Evolutionary conservation across 2,329 filamentous ascomycete species (phyloP).

Genomic region (Fusarium sp.): DNA sequence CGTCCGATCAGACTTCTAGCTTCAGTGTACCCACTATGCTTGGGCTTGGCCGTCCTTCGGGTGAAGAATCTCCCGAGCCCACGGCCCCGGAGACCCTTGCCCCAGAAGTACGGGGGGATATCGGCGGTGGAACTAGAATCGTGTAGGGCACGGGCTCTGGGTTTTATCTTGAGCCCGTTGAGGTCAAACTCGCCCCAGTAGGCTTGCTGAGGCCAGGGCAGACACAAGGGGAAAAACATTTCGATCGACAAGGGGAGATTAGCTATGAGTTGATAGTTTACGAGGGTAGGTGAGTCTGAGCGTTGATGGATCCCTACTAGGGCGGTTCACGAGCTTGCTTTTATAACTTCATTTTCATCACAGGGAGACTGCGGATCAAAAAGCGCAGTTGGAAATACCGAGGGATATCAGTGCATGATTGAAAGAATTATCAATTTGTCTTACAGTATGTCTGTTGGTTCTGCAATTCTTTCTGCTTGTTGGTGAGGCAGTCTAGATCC

Average conservation of each 20-base stretch:
- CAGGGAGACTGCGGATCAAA: background rate
- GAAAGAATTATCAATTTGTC: background rate
- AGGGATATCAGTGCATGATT: background rate
- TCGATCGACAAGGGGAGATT: conserved; percentile 34
- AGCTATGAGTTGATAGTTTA: background rate
- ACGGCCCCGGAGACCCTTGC: conserved; percentile 31
- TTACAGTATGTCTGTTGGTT: background rate
- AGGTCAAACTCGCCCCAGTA: conserved; percentile 40
- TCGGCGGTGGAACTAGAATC: background rate
- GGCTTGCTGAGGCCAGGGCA: conserved; percentile 31
- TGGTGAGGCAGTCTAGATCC: conserved; percentile 5
- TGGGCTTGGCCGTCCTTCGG: conserved; percentile 10
- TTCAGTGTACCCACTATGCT: conserved; percentile 31
- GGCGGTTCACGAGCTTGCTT: conserved; percentile 3
- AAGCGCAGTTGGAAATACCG: background rate
- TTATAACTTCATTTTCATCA: conserved; percentile 6
- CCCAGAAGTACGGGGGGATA: conserved; percentile 33
- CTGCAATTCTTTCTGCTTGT: background rate
- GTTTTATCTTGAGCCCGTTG: conserved; percentile 34
- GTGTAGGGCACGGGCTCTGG: conserved; percentile 6
- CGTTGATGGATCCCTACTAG: conserved; percentile 15
- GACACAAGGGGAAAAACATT: conserved; percentile 32
- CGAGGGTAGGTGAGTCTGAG: conserved; percentile 28
- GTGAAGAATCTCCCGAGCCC: conserved; percentile 20
- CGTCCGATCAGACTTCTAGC: conserved; percentile 29